Conservation (phyloP, 139 green algal genomes). For the Chlamydomonas sp. region DNA sequence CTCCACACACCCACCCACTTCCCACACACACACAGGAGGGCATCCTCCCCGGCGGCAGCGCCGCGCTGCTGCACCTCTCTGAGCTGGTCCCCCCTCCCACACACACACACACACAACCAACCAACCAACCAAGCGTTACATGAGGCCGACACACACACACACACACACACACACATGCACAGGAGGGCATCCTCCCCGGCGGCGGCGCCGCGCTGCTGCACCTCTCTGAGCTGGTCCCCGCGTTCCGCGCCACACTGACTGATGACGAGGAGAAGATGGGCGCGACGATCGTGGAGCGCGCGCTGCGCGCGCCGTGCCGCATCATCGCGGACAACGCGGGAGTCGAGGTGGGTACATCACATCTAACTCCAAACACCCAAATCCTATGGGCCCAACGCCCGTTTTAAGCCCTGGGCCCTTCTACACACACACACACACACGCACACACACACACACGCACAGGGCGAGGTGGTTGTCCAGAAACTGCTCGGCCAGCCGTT, state of each 20-base stretch:
- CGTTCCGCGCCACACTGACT: constrained; percentile 71
- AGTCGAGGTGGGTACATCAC: constrained; percentile 24
- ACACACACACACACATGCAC: no score
- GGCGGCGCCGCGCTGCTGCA: constrained; percentile 92
- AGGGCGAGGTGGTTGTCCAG: constrained; percentile 31
- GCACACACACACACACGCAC: background rate
- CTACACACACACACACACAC: background rate
- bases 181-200: constrained; percentile 94
- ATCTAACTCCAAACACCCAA: constrained; percentile 21
- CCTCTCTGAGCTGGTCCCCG: constrained; percentile 72
- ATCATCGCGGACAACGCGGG: constrained; percentile 85
- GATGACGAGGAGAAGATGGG: constrained; percentile 87
- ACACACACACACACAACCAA: no score
- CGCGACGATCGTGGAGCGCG: constrained; percentile 91
- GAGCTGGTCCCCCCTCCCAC: constrained; percentile 75
- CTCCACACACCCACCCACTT: no score
- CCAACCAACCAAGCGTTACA: no score
- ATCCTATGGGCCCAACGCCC: constrained; percentile 91
- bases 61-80: constrained; percentile 87
- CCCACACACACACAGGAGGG: no score
- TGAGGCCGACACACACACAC: no score
- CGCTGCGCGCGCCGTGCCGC: constrained; percentile 50
- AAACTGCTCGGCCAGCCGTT: constrained; percentile 77
- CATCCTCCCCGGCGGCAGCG: constrained; percentile 92
- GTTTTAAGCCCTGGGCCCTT: background rate